These are phyloP conservation scores for Phytophthora quininea DNA, from an alignment of 352 stramenopile species.

Conservation along the genomic window DNA sequence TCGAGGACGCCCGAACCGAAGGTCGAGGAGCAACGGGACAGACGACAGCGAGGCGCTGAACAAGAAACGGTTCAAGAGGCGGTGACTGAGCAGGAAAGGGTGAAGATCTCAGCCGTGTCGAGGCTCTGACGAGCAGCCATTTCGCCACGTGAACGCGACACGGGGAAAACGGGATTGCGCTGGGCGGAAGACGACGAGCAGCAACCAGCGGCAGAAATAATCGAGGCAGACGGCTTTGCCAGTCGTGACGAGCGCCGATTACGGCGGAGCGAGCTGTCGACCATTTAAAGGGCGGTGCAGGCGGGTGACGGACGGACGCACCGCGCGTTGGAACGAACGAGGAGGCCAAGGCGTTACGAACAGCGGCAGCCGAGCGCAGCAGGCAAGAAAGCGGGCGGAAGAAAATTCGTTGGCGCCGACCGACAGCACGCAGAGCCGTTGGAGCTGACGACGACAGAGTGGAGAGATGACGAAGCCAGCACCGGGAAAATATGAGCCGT, in stretches of 20 bases:
- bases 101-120: constrained; percentile 27
- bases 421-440: constrained; percentile 2
- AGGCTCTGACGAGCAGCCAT: constrained; percentile 38
- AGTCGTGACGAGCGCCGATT: constrained; percentile 30
- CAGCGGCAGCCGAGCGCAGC: constrained; percentile 19
- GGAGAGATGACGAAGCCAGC: background rate
- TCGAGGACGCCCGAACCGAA: constrained; percentile 4
- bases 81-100: constrained; percentile 10
- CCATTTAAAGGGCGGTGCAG: constrained; percentile 21
- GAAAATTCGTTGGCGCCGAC: constrained; percentile 37
- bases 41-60: constrained; percentile 30
- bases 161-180: constrained; percentile 27
- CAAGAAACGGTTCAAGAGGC: constrained; percentile 38
- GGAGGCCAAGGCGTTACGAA: constrained; percentile 31
- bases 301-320: background rate
- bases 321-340: constrained; percentile 23
- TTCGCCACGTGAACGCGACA: constrained; percentile 39
- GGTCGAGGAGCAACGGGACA: constrained; percentile 30
- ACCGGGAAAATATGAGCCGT: background rate
- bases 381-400: constrained; percentile 23
- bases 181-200: constrained; percentile 21
- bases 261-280: constrained; percentile 14
- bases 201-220: constrained; percentile 32
- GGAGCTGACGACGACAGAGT: background rate
- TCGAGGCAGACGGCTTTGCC: constrained; percentile 16